These are phyloP conservation scores for Flaveria sonorensis DNA, from an alignment of 129 eudicot species.

Conservation along the genomic window DNA sequence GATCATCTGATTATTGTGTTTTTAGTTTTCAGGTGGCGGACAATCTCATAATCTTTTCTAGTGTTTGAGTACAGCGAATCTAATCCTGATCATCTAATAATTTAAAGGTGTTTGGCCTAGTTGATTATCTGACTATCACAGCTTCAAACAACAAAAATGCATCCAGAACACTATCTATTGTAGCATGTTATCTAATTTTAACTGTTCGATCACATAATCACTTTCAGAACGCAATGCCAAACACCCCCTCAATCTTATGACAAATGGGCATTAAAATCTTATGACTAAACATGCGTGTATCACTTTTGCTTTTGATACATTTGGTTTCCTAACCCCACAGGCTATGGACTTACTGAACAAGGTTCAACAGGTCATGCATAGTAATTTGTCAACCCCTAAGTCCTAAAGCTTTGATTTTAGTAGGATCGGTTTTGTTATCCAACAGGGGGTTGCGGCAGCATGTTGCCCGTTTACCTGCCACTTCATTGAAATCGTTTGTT, in stretches of 20 bases:
- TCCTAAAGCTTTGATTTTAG: no score
- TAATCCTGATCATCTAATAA: not conserved
- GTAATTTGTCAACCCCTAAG: no score
- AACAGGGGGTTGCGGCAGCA: no score
- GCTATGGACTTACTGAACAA: no score
- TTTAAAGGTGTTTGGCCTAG: not conserved
- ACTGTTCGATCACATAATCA: not conserved
- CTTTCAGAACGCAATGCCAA: not conserved
- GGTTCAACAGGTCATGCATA: no score
- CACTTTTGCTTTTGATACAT: no score
- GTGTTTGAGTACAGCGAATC: not conserved
- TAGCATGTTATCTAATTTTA: not conserved
- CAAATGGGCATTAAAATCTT: not conserved
- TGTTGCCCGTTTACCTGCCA: no score
- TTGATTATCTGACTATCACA: not conserved
- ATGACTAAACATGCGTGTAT: not conserved
- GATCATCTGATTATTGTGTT: not conserved
- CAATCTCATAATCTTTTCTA: not conserved
- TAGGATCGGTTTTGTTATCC: no score
- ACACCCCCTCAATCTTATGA: not conserved
- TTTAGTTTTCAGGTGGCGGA: not conserved
- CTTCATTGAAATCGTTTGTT: no score
- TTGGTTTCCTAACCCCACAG: no score
- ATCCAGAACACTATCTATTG: not conserved
- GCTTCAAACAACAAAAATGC: not conserved